Evolutionary conservation across 192 early-diverging fungal species (phyloP).

Genomic region (Rhizophagus prolifer): DNA sequence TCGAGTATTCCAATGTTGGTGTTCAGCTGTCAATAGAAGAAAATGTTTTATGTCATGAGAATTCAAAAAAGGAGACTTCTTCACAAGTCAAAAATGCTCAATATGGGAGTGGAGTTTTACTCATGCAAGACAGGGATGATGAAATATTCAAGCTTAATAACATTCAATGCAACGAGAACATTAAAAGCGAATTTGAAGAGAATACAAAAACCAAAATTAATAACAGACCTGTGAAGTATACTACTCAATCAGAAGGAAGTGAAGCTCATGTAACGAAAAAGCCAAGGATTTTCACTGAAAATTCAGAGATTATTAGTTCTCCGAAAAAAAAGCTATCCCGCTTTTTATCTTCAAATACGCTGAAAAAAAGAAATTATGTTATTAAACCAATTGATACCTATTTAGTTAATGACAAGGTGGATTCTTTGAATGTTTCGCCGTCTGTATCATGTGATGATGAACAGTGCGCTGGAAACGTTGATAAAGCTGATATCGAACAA

Average conservation of each 20-base stretch:
- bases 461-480: neutral
- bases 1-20: slow-evolving; percentile 30
- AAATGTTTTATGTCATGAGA: neutral
- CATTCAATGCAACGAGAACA: neutral
- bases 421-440: neutral
- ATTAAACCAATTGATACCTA: too few relatives aligned
- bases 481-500: neutral
- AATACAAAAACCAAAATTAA: neutral
- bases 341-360: neutral
- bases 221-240: neutral
- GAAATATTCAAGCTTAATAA: neutral
- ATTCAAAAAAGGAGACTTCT: neutral
- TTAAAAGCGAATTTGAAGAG: neutral
- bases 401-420: too few relatives aligned
- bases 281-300: neutral
- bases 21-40: neutral
- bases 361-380: neutral
- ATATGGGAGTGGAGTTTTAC: neutral
- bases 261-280: neutral
- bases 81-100: neutral
- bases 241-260: neutral
- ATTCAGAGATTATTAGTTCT: neutral
- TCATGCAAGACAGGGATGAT: too few relatives aligned
- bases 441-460: neutral
- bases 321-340: neutral